Conservation (phyloP, 257 asterid species). For the Nicotiana noctiflora region DNA sequence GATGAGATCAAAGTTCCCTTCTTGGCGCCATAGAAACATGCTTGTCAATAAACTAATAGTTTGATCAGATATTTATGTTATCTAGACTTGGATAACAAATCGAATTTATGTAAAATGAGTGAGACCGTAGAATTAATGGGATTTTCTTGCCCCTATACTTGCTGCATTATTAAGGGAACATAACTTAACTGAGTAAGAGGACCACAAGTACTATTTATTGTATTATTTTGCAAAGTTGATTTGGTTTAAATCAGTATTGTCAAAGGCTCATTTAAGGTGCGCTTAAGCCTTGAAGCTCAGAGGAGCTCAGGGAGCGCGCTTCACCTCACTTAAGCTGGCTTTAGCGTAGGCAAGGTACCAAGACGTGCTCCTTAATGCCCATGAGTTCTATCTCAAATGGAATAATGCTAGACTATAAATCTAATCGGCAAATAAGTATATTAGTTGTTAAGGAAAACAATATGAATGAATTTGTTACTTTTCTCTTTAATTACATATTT, state of each 20-base stretch:
- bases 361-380: too few species aligned
- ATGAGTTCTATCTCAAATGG: too few species aligned
- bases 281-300: too few species aligned
- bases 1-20: background rate
- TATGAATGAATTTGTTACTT: too few species aligned
- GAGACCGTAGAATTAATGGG: background rate
- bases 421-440: too few species aligned
- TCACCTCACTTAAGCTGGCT: too few species aligned
- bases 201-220: constrained; percentile 5
- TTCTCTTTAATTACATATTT: too few species aligned
- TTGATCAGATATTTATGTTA: background rate
- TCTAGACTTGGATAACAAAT: background rate
- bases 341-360: too few species aligned
- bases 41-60: background rate
- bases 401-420: too few species aligned
- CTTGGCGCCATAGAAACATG: background rate
- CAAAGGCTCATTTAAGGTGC: too few species aligned
- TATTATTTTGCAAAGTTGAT: constrained; percentile 10
- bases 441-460: too few species aligned
- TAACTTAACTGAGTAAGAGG: background rate
- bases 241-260: background rate
- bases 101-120: background rate
- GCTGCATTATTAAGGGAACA: background rate
- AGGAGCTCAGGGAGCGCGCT: too few species aligned
- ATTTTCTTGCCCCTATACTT: background rate